phyloP scores from a whole-genome alignment of 192 early-diverging fungal species.

The Umbelopsis sp. region DNA sequence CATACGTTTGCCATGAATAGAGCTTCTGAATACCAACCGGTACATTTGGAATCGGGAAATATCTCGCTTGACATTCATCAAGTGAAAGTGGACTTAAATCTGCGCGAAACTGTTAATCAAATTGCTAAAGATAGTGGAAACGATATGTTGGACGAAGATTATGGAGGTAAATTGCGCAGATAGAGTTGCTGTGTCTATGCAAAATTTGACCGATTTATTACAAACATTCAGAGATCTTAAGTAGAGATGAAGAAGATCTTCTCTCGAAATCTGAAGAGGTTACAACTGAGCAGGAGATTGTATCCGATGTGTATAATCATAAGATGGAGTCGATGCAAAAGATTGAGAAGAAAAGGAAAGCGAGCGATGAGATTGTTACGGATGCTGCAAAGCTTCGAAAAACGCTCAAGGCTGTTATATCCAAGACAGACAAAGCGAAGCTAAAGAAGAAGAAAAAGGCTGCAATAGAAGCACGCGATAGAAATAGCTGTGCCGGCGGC shows the following conservation, averaged over 20 bases:
- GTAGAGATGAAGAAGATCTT: no score
- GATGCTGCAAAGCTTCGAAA: not conserved
- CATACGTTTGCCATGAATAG: not conserved
- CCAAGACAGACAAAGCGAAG: not conserved
- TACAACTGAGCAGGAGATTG: not conserved
- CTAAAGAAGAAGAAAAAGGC: not conserved
- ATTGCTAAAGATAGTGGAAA: not conserved
- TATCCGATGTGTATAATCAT: not conserved
- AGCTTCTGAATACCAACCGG: slow-evolving; percentile 1
- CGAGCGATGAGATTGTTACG: not conserved
- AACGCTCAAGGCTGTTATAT: not conserved
- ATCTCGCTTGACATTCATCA: not conserved
- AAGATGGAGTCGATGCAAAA: not conserved
- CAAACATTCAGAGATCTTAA: no score
- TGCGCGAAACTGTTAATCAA: not conserved
- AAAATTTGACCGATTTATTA: no score
- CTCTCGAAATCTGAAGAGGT: not conserved
- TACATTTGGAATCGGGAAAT: slow-evolving; percentile 4
- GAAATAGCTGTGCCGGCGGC: not conserved
- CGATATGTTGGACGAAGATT: not conserved
- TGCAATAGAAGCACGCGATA: not conserved
- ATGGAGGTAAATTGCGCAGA: not conserved
- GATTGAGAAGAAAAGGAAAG: not conserved
- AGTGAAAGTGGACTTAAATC: not conserved
- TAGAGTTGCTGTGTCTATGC: no score